phyloP scores from a whole-genome alignment of 75 land plant genomes.

The Selaginella moellendorffii region DNA sequence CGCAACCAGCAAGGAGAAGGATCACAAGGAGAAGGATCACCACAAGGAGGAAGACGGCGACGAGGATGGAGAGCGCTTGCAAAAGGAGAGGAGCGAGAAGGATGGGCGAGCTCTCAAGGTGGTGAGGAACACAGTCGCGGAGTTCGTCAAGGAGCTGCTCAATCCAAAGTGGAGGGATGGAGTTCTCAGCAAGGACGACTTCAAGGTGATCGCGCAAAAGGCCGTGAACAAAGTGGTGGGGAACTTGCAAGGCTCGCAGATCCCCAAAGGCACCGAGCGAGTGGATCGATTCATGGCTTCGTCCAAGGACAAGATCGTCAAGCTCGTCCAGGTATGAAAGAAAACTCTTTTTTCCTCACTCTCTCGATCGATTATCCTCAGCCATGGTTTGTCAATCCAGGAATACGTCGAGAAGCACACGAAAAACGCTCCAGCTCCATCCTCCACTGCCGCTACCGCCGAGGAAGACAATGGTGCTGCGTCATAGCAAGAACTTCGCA shows the following conservation, averaged over 20 bases:
- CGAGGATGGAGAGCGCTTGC: constrained; percentile 28
- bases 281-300: constrained; percentile 48
- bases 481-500: no score
- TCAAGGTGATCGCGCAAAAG: constrained; percentile 85
- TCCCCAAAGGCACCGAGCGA: constrained; percentile 71
- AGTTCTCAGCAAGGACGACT: constrained; percentile 66
- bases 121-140: constrained; percentile 61
- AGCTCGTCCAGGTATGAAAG: constrained; percentile 77
- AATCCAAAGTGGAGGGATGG: constrained; percentile 96
- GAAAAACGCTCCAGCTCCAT: background rate
- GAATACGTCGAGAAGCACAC: background rate
- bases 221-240: constrained; percentile 80
- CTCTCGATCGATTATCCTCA: no score
- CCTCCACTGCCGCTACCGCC: no score
- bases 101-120: constrained; percentile 39
- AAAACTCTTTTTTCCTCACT: no score
- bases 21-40: background rate
- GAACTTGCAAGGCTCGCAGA: constrained; percentile 38
- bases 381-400: background rate
- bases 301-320: constrained; percentile 57
- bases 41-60: constrained; percentile 4
- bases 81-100: constrained; percentile 36
- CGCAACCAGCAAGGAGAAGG: no score
- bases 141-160: constrained; percentile 70
- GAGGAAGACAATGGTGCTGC: no score